phyloP scores from a whole-genome alignment of 495 filamentous ascomycete species.

The Aspergillus bertholletiae region DNA sequence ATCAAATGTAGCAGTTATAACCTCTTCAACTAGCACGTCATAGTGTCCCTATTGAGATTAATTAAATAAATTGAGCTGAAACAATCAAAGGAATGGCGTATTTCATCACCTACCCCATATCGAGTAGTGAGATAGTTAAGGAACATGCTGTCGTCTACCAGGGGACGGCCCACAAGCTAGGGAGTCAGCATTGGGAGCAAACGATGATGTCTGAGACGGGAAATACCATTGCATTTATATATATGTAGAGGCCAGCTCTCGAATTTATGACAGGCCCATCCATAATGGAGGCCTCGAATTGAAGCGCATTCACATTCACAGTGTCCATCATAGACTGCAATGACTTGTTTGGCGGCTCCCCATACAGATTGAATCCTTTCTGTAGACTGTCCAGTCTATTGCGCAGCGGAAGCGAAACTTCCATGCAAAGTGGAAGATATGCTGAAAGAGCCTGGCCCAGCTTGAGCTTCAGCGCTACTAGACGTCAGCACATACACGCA shows the following conservation, averaged over 20 bases:
- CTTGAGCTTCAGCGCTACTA: slow-evolving; percentile 32
- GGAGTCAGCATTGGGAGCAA: slow-evolving; percentile 27
- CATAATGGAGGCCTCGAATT: slow-evolving; percentile 53
- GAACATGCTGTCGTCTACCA: slow-evolving; percentile 76
- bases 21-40: slow-evolving; percentile 68
- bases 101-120: slow-evolving; percentile 57
- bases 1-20: slow-evolving; percentile 86
- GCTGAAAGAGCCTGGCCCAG: slow-evolving; percentile 39
- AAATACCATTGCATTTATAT: slow-evolving; percentile 75
- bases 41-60: slow-evolving; percentile 58
- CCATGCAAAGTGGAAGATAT: slow-evolving; percentile 42
- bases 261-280: slow-evolving; percentile 69
- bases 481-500: slow-evolving; percentile 6
- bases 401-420: slow-evolving; percentile 36
- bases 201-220: not conserved
- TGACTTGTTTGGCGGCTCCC: slow-evolving; percentile 30
- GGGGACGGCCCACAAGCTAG: slow-evolving; percentile 75
- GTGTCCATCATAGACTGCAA: slow-evolving; percentile 37
- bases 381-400: slow-evolving; percentile 42
- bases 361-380: slow-evolving; percentile 43
- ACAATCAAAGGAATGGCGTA: not conserved
- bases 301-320: slow-evolving; percentile 44
- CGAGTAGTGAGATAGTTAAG: slow-evolving; percentile 77
- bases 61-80: not conserved
- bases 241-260: slow-evolving; percentile 90